Base-by-base conservation (phyloP, 805 yeast species). In the Priceomyces fermenticarens region DNA sequence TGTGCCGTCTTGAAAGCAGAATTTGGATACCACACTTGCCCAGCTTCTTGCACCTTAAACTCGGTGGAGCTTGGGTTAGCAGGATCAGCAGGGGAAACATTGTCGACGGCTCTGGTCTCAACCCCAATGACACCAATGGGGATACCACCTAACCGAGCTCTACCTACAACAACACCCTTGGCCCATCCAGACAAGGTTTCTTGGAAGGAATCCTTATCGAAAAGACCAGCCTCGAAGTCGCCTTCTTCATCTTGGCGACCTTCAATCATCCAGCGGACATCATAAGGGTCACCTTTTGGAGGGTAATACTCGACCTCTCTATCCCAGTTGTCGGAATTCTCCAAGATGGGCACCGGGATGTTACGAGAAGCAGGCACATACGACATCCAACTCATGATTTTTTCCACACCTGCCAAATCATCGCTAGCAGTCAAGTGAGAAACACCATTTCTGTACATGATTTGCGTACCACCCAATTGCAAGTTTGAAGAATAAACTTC, bases 1-100 rank as follows among this genome's bases (percentile, higher is more conserved):
- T 93, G 99, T 3, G 99, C 96, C 34, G 99, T 93, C 81, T 93
- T 93, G 79, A 86, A 93, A 13, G 99, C 99, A 47, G 96, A 86
- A 74, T 93, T 93, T 55, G 99, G 99, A 73, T 90, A 88, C 99
- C 99, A 93, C 52, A 93, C 99, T 74, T 90, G 97, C 61, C 99
- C 99, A 48, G 99, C 97, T 68, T 93, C 99, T 65, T 86, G 95
- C 45, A 88, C 69, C 58, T 85, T 65, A 53, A 79, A 70, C 67
- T 93, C 99, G 32, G 93, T 88, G 12, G 98, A 90, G 42, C 81
- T 89, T 39, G 96, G 95, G 69, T 93, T 93, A 28, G 99, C 99
- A 31, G 99, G 99, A 62, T 93, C 99, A 32, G 99, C 99, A 36
- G 99, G 99, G 47, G 78, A 65, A 54, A 88, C 69, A 72, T 91